Evolutionary conservation across 306 rosid genomes (phyloP).

Genomic region (Gleditsia sinensis): DNA sequence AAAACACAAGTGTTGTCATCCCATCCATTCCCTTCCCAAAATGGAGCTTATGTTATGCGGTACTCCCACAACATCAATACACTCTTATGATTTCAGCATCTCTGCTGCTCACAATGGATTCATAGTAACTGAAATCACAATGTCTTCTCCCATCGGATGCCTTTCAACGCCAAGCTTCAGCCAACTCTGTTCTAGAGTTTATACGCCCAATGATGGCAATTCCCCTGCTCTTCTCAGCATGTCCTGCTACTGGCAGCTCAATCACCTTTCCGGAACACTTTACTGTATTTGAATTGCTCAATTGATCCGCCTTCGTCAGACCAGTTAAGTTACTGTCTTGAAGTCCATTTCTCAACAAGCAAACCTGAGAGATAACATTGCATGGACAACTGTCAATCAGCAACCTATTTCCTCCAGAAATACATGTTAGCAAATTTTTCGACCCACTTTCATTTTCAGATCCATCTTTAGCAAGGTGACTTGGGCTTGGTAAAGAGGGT

Average conservation of each 20-base stretch:
- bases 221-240: constrained; percentile 49
- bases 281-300: constrained; percentile 39
- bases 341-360: constrained; percentile 38
- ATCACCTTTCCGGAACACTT: constrained; percentile 45
- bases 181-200: constrained; percentile 67
- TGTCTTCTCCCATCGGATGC: constrained; percentile 6
- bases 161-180: constrained; percentile 79
- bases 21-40: background rate
- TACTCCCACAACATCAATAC: background rate
- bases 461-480: constrained; percentile 30
- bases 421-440: constrained; percentile 41
- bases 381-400: constrained; percentile 56
- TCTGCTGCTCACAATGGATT: constrained; percentile 7
- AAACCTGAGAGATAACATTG: constrained; percentile 53
- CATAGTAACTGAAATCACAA: background rate
- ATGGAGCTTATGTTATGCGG: background rate
- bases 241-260: constrained; percentile 40
- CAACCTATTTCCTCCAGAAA: constrained; percentile 42
- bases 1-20: constrained; percentile 28
- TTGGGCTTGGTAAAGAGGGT: constrained; percentile 47
- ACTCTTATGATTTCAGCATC: constrained; percentile 7
- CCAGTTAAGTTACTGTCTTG: constrained; percentile 35
- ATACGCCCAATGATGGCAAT: constrained; percentile 48
- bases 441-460: constrained; percentile 35
- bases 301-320: constrained; percentile 36